These are phyloP conservation scores for Podila epigama DNA, from an alignment of 192 early-diverging fungal species.

Conservation along the genomic window DNA sequence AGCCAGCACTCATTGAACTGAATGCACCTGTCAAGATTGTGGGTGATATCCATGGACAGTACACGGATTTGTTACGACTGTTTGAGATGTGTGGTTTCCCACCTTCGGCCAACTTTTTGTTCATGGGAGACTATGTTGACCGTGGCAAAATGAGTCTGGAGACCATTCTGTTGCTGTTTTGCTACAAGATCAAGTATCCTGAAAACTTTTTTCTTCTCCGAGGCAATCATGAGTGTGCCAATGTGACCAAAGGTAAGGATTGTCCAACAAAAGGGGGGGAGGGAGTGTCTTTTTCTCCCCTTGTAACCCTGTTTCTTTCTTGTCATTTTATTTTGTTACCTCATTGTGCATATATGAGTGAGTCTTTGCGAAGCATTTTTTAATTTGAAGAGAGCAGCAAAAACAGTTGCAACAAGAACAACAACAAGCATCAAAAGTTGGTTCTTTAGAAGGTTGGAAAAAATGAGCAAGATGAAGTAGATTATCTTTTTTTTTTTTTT, in stretches of 20 bases:
- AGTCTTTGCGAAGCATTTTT: no score
- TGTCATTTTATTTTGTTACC: background rate
- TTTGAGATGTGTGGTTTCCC: constrained; percentile 97
- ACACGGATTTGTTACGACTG: constrained; percentile 87
- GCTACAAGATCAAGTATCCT: constrained; percentile 97
- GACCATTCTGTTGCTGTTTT: constrained; percentile 91
- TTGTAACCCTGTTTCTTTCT: background rate
- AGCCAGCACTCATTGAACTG: constrained; percentile 82
- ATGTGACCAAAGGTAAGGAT: constrained; percentile 80
- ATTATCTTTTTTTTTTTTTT: no score
- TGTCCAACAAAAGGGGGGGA: constrained; percentile 6
- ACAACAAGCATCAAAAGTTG: no score
- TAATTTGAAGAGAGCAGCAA: no score
- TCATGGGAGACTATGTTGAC: constrained; percentile 97
- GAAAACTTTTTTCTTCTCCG: constrained; percentile 98
- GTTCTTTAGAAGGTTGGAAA: no score
- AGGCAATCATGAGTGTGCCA: constrained; percentile 96
- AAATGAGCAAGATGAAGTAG: no score
- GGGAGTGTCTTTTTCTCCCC: background rate
- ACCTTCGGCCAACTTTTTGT: constrained; percentile 89
- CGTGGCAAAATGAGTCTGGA: constrained; percentile 95
- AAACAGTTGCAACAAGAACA: no score
- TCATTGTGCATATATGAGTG: no score
- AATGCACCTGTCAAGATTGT: constrained; percentile 81
- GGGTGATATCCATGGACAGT: constrained; percentile 97